These are phyloP conservation scores for Cryptococcus neoformans DNA, from an alignment of 1,284 basidiomycete species.

Conservation along the genomic window DNA sequence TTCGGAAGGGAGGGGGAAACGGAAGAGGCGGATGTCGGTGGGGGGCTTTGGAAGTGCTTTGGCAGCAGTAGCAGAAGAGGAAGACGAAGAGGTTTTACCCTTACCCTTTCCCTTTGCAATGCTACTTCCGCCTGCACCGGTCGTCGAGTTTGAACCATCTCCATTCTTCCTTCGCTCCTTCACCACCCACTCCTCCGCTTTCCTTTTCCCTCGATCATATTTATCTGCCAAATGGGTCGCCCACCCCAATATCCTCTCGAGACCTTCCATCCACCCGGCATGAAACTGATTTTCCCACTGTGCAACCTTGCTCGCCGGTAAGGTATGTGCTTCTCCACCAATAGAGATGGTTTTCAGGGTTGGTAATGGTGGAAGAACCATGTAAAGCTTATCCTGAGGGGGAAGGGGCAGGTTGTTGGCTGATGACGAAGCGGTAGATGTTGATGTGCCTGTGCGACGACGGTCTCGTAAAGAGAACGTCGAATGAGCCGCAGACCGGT, in stretches of 20 bases:
- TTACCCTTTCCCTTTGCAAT: constrained; percentile 24
- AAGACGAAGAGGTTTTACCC: constrained; percentile 14
- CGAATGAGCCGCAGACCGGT: constrained; percentile 43
- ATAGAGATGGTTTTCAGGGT: constrained; percentile 41
- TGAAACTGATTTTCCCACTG: constrained; percentile 47
- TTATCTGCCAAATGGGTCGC: constrained; percentile 43
- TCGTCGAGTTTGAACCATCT: background rate
- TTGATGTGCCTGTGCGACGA: constrained; percentile 11
- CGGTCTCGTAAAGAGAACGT: constrained; percentile 46
- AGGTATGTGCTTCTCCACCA: constrained; percentile 43
- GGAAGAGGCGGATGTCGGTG: constrained; percentile 39
- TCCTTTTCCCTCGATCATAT: constrained; percentile 44
- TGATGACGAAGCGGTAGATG: constrained; percentile 12
- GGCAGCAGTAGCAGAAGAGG: background rate
- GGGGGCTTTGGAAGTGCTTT: constrained; percentile 29
- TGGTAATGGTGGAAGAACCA: constrained; percentile 48
- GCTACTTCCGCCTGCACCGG: background rate
- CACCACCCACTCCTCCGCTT: constrained; percentile 41
- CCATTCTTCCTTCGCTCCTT: constrained; percentile 17
- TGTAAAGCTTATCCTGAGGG: constrained; percentile 34
- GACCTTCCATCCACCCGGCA: constrained; percentile 45
- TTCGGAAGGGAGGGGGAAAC: constrained; percentile 39
- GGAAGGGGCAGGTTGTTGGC: constrained; percentile 21
- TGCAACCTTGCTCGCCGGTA: constrained; percentile 24
- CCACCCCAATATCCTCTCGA: constrained; percentile 43